phyloP scores from a whole-genome alignment of 345 rosid species.

The Zanthoxylum bungeanum region DNA sequence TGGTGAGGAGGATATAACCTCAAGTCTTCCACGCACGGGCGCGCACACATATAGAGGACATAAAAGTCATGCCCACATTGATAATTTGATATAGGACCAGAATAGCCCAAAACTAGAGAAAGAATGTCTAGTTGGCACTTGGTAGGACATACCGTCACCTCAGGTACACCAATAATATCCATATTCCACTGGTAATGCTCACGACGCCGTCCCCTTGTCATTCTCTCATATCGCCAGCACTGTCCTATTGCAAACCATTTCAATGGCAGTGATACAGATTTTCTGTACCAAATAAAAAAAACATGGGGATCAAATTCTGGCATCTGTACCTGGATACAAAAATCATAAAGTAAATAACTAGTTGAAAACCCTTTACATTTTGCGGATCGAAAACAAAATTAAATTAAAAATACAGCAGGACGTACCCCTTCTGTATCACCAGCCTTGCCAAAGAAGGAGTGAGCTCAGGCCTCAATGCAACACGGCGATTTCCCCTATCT shows the following conservation, averaged over 20 bases:
- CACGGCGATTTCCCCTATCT: slow-evolving; percentile 92
- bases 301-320: slow-evolving; percentile 59
- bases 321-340: slow-evolving; percentile 59
- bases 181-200: slow-evolving; percentile 99
- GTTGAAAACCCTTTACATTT: background rate
- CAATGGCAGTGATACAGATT: slow-evolving; percentile 82
- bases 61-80: slow-evolving; percentile 1
- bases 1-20: background rate
- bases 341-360: slow-evolving; percentile 34
- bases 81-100: background rate
- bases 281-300: slow-evolving; percentile 76
- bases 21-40: background rate
- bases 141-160: slow-evolving; percentile 60
- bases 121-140: slow-evolving; percentile 16
- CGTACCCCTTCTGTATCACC: slow-evolving; percentile 84
- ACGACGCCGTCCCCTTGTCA: slow-evolving; percentile 95
- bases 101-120: background rate
- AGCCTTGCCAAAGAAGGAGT: slow-evolving; percentile 95
- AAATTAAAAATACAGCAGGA: background rate
- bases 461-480: slow-evolving; percentile 97
- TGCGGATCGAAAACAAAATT: too few relatives aligned
- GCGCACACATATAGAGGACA: background rate
- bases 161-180: slow-evolving; percentile 95
- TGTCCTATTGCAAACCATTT: slow-evolving; percentile 98
- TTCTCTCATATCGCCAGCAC: slow-evolving; percentile 97